phyloP scores from a whole-genome alignment of 2,329 filamentous ascomycete genomes.

The Claviceps maximensis region DNA sequence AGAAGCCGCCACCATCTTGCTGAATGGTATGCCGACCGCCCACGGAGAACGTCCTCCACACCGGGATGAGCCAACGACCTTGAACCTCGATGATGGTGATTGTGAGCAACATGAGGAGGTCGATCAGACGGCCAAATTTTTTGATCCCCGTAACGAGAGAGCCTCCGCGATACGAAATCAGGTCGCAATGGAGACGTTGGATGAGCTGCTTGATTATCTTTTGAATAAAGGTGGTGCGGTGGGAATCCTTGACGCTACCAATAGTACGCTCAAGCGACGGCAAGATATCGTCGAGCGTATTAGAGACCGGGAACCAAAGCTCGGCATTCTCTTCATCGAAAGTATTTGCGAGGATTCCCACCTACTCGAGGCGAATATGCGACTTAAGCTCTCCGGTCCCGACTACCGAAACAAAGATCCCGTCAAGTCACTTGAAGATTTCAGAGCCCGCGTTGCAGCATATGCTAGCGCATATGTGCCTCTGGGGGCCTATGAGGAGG shows the following conservation, averaged over 20 bases:
- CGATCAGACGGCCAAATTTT: slow-evolving; percentile 87
- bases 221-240: slow-evolving; percentile 71
- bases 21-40: slow-evolving; percentile 37
- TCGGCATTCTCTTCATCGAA: slow-evolving; percentile 91
- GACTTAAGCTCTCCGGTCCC: slow-evolving; percentile 84
- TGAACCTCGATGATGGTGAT: slow-evolving; percentile 20
- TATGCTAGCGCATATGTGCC: slow-evolving; percentile 93
- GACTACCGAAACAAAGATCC: slow-evolving; percentile 96
- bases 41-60: slow-evolving; percentile 14
- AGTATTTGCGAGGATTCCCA: slow-evolving; percentile 78
- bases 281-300: slow-evolving; percentile 75
- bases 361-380: slow-evolving; percentile 91
- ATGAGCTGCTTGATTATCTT: slow-evolving; percentile 86
- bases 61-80: slow-evolving; percentile 24
- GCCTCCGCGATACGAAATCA: slow-evolving; percentile 79
- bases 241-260: slow-evolving; percentile 93
- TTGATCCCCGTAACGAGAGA: slow-evolving; percentile 75
- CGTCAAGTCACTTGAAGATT: slow-evolving; percentile 69
- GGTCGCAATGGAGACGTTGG: slow-evolving; percentile 80
- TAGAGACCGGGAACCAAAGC: slow-evolving; percentile 65
- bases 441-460: slow-evolving; percentile 80
- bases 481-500: slow-evolving; percentile 81
- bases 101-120: slow-evolving; percentile 31
- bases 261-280: slow-evolving; percentile 80
- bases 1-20: slow-evolving; percentile 42